Percentiles rank a stretch among this genome's conserved stretches.
Conservation (phyloP, 2,329 filamentous ascomycete genomes). For the Paraphoma chrysanthemicola region DNA sequence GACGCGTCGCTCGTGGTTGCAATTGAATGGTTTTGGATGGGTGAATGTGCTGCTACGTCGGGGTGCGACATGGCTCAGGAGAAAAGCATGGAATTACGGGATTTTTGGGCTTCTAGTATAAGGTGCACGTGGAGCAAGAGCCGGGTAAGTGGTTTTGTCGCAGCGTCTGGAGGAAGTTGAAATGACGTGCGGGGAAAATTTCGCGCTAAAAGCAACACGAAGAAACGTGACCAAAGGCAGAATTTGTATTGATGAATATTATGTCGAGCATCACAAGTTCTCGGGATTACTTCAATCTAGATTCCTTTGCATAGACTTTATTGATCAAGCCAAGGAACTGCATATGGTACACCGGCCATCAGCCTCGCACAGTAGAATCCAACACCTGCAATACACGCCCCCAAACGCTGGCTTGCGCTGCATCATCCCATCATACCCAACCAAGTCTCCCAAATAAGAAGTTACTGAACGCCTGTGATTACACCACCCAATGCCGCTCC, state of each 20-base stretch:
- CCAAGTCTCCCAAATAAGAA: constrained; percentile 12
- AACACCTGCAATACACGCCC: constrained; percentile 8
- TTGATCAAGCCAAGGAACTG: constrained; percentile 10
- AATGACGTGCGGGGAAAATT: constrained; percentile 12
- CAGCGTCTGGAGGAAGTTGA: constrained; percentile 1
- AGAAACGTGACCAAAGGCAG: constrained; percentile 27
- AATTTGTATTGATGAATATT: background rate
- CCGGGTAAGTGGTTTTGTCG: background rate
- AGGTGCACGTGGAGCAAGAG: no score
- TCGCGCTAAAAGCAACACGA: constrained; percentile 29
- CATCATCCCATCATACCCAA: constrained; percentile 22
- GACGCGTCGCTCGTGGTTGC: constrained; percentile 3
- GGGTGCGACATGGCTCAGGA: constrained; percentile 6
- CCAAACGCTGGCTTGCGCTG: constrained; percentile 17
- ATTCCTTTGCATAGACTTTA: constrained; percentile 10
- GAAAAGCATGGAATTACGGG: background rate
- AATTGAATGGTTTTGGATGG: background rate
- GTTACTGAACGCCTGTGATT: constrained; percentile 31
- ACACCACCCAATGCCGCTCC: constrained; percentile 38
- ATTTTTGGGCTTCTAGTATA: no score
- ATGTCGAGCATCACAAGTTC: background rate
- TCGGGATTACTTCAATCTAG: background rate
- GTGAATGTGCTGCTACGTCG: background rate
- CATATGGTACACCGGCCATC: constrained; percentile 31
- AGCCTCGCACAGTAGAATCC: constrained; percentile 20